Conservation (phyloP, 257 asterid genomes). For the Solanum clarkiae region DNA sequence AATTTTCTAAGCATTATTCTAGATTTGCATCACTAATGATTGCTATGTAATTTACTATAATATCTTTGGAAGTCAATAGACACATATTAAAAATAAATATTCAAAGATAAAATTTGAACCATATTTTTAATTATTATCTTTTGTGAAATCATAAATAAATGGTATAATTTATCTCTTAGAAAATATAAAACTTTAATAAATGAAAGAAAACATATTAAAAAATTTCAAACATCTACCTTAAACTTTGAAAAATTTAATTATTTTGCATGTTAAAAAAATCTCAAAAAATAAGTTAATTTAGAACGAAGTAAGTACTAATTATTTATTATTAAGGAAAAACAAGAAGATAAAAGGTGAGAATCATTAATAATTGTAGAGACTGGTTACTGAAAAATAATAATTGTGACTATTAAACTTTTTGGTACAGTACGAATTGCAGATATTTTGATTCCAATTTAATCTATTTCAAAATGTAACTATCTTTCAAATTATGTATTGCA, state of each 20-base stretch:
- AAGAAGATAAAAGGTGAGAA: not conserved
- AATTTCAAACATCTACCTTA: too few species aligned
- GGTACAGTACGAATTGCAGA: not conserved
- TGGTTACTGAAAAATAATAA: too few species aligned
- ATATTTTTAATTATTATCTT: too few species aligned
- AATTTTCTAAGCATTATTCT: not conserved
- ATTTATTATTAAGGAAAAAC: not conserved
- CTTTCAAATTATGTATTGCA: not conserved
- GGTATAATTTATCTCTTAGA: too few species aligned
- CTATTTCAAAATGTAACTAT: not conserved
- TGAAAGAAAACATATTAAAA: too few species aligned
- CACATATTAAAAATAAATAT: too few species aligned
- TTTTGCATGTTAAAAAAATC: too few species aligned
- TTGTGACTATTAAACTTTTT: not conserved
- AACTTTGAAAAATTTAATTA: too few species aligned
- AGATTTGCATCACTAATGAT: not conserved
- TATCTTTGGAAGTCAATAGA: not conserved
- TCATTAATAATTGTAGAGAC: not conserved
- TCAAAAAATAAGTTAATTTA: too few species aligned
- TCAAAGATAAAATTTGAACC: too few species aligned
- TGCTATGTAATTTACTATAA: not conserved
- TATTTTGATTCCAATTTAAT: not conserved
- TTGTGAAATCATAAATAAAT: too few species aligned
- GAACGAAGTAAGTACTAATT: not conserved
- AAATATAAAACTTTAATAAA: too few species aligned